Evolutionary conservation across 2,329 filamentous ascomycete genomes (phyloP).

Genomic region (Paecilomyces fulvus): DNA sequence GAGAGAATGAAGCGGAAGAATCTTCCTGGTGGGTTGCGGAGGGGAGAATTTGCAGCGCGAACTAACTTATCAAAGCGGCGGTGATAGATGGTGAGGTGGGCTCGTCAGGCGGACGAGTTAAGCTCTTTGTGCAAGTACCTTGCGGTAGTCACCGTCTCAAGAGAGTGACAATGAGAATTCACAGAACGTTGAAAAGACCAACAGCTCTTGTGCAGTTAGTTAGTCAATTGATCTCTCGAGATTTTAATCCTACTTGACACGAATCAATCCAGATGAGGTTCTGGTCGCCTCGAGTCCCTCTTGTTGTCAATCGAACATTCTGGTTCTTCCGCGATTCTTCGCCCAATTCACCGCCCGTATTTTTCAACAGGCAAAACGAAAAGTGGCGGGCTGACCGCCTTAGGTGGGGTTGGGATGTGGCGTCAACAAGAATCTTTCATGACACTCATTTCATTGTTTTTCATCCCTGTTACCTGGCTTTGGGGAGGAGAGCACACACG

Average conservation of each 20-base stretch:
- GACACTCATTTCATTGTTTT: background rate
- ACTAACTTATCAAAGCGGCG: constrained; percentile 19
- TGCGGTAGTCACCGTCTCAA: too few species aligned
- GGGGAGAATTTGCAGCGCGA: constrained; percentile 33
- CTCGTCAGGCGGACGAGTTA: constrained; percentile 15
- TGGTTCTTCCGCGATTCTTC: constrained; percentile 23
- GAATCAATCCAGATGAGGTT: background rate
- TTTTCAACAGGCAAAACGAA: constrained; percentile 5
- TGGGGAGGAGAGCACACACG: background rate
- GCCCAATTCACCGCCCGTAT: constrained; percentile 2
- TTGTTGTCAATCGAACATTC: constrained; percentile 34
- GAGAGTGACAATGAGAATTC: too few species aligned
- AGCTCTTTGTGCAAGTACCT: too few species aligned
- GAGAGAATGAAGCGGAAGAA: constrained; percentile 13
- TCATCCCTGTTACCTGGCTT: background rate
- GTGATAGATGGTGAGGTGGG: constrained; percentile 18
- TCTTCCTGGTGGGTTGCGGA: constrained; percentile 5
- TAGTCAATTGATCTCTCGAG: background rate
- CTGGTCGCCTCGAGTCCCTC: background rate
- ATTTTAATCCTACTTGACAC: background rate
- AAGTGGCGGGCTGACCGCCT: constrained; percentile 17
- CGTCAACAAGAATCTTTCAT: background rate
- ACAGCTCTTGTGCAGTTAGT: too few species aligned
- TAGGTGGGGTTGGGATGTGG: constrained; percentile 8
- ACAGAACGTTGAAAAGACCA: background rate